Percentiles rank a stretch among this genome's conserved stretches.
These are phyloP conservation scores for Rhizopogon vinicolor DNA, from an alignment of 768 basidiomycete species.

Conservation along the genomic window DNA sequence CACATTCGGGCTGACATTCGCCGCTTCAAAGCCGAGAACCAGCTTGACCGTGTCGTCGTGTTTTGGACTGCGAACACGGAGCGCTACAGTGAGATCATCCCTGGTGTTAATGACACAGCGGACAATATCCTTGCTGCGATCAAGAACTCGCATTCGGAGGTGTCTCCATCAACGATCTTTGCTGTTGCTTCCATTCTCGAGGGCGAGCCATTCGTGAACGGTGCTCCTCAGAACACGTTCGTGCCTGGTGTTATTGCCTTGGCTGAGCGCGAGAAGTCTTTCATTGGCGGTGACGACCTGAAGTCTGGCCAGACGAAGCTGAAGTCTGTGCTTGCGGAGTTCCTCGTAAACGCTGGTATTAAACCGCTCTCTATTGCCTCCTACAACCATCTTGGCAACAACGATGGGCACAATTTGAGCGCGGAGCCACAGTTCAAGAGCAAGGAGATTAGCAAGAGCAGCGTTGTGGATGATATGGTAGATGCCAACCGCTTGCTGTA, in stretches of 20 bases:
- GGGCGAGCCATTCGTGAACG: slow-evolving; percentile 93
- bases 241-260: slow-evolving; percentile 93
- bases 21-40: slow-evolving; percentile 80
- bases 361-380: slow-evolving; percentile 96
- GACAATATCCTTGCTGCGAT: slow-evolving; percentile 82
- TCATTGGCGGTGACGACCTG: slow-evolving; percentile 97
- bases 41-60: slow-evolving; percentile 83
- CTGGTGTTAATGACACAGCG: slow-evolving; percentile 93
- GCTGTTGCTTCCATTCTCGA: slow-evolving; percentile 96
- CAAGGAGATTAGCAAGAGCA: slow-evolving; percentile 98
- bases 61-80: slow-evolving; percentile 99
- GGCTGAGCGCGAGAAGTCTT: slow-evolving; percentile 82
- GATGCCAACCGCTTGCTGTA: slow-evolving; percentile 84
- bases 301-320: slow-evolving; percentile 98
- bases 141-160: slow-evolving; percentile 80
- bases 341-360: slow-evolving; percentile 98
- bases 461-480: slow-evolving; percentile 98
- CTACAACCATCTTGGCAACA: slow-evolving; percentile 99
- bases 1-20: slow-evolving; percentile 92
- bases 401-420: slow-evolving; percentile 90
- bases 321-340: slow-evolving; percentile 96
- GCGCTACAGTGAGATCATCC: slow-evolving; percentile 91
- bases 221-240: slow-evolving; percentile 98
- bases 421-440: slow-evolving; percentile 92
- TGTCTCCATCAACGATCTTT: slow-evolving; percentile 95